phyloP scores from a whole-genome alignment of 169 alveolate species.

The Fabrea salina region DNA sequence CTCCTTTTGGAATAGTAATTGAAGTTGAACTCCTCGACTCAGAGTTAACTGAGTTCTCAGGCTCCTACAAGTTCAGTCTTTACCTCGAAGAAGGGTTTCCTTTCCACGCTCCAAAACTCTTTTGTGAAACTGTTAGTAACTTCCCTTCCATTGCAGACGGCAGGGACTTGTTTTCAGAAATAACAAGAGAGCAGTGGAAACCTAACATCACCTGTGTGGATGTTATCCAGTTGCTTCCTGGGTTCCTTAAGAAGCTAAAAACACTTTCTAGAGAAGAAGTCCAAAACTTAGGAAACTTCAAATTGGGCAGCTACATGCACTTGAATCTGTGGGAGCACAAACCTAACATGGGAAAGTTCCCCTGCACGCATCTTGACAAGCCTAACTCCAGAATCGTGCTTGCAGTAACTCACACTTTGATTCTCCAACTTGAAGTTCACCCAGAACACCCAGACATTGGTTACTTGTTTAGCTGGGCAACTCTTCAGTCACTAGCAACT shows the following conservation, averaged over 20 bases:
- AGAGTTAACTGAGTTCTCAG: no score
- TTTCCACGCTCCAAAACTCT: not conserved
- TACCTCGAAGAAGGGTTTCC: not conserved
- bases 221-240: no score
- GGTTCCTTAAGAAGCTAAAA: not conserved
- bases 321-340: no score
- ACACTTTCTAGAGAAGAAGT: no score
- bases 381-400: no score
- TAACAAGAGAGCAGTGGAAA: slow-evolving; percentile 40
- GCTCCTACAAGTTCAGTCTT: not conserved
- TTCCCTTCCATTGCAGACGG: slow-evolving; percentile 13
- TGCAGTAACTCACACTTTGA: slow-evolving; percentile 14
- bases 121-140: not conserved
- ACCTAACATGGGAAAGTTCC: no score
- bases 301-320: no score
- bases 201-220: slow-evolving; percentile 36
- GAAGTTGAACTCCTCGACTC: no score
- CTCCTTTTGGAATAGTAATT: no score
- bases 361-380: no score
- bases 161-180: slow-evolving; percentile 26
- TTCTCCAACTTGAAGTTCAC: slow-evolving; percentile 20
- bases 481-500: not conserved
- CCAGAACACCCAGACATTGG: not conserved
- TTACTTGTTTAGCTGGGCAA: not conserved
- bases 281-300: no score